These are phyloP conservation scores for Mortierella sp. DNA, from an alignment of 371 early-diverging fungal genomes.

Conservation along the genomic window DNA sequence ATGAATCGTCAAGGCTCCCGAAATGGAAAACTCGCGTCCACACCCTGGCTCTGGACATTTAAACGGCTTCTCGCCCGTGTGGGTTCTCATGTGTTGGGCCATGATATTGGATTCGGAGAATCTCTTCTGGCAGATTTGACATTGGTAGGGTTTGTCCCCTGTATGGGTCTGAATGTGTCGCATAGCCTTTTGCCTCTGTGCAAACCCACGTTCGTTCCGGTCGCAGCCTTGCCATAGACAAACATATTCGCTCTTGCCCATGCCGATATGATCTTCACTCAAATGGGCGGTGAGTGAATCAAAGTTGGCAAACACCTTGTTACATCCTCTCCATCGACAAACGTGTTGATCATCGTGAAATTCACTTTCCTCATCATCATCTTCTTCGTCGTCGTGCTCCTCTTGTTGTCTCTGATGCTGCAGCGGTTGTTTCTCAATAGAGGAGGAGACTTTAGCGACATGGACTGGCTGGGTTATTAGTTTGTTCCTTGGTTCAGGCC, in stretches of 20 bases:
- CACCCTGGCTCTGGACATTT: conserved; percentile 77
- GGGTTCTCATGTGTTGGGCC: conserved; percentile 84
- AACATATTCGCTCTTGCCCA: conserved; percentile 75
- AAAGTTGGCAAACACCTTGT: conserved; percentile 64
- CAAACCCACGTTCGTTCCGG: conserved; percentile 73
- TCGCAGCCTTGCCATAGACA: conserved; percentile 85
- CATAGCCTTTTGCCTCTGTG: conserved; percentile 85
- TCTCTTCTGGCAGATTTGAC: conserved; percentile 79
- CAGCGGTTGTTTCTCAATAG: not conserved
- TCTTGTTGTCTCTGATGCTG: conserved; percentile 2
- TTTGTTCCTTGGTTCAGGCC: conserved; percentile 12
- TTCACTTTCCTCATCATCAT: not conserved
- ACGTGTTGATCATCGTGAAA: conserved; percentile 25
- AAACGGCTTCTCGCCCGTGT: conserved; percentile 91
- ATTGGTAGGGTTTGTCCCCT: conserved; percentile 88
- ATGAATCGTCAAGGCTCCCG: conserved; percentile 78
- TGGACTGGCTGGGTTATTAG: not conserved
- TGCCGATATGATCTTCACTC: conserved; percentile 80
- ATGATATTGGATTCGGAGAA: conserved; percentile 86
- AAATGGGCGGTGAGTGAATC: conserved; percentile 77
- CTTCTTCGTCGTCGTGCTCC: not conserved
- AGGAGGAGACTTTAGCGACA: not conserved
- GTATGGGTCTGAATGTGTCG: conserved; percentile 89
- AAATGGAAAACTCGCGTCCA: conserved; percentile 77
- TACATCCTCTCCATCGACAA: conserved; percentile 73